Evolutionary conservation across 306 rosid species (phyloP).

Genomic region (Parietaria judaica): DNA sequence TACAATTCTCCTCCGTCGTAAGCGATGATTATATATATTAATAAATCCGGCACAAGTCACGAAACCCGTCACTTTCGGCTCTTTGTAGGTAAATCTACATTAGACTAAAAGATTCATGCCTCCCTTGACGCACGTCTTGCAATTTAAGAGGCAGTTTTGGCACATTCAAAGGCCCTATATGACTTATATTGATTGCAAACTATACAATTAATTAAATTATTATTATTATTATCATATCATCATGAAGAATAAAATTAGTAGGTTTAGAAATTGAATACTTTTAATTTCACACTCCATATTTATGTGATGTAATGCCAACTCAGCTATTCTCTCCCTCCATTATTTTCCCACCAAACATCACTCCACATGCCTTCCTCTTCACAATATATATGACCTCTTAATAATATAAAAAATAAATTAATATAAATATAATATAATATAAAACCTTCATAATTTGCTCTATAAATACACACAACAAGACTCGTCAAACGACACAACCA

Average conservation of each 20-base stretch:
- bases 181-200: not conserved
- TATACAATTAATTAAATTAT: too few species aligned
- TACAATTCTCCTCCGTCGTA: too few species aligned
- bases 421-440: too few species aligned
- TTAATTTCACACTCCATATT: not conserved
- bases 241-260: not conserved
- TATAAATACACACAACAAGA: too few species aligned
- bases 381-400: constrained; percentile 31
- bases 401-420: too few species aligned
- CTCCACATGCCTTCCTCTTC: constrained; percentile 57
- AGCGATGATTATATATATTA: too few species aligned
- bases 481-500: too few species aligned
- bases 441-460: too few species aligned
- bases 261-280: not conserved
- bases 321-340: constrained; percentile 30
- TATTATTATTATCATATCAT: not conserved
- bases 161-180: not conserved
- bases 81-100: not conserved
- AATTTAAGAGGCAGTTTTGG: constrained; percentile 1
- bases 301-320: constrained; percentile 42
- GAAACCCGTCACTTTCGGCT: too few species aligned
- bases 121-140: constrained; percentile 6
- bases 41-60: too few species aligned
- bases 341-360: constrained; percentile 30
- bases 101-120: not conserved